Evolutionary conservation across 768 basidiomycete species (phyloP), one percentile per base, ranked within the genome.

Genomic region (Boletus fagicola): DNA sequence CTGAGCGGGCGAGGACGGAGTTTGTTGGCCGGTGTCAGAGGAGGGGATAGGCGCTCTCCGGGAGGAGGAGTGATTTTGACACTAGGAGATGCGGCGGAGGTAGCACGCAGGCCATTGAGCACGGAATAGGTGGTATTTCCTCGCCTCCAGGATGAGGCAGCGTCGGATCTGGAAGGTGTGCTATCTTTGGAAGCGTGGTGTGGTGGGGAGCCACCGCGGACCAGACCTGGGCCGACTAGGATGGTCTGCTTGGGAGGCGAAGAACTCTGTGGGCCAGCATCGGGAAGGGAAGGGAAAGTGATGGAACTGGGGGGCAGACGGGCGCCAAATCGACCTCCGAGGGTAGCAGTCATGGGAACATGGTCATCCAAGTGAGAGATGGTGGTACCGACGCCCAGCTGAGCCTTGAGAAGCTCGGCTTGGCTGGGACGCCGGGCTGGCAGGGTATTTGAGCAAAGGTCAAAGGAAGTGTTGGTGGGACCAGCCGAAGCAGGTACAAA

Each of bases 121-220:
- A 86, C 83, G 13, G 88, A 90, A 70, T 89, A 84, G 68, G 85
- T 87, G 30, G 82, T 69, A 30, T 71, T 85, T 43, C 83, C 82
- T 51, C 92, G 87, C 68, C 92, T 83, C 92, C 92, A 94, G 51
- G 88, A 91, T 38, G 83, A 77, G 49, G 83, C 90, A 35, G 82
- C 75, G 67, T 94, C 91, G 2, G 91, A 92, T 73, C 90, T 92
- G 68, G 90, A 92, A n/a, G 86, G 83, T 6, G 72, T 65, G 44
- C 30, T 59, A 24, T 71, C 70, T 39, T 56, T 66, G 54, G 68
- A 65, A 46, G 59, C 75, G 58, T 77, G 80, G 16, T 69, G 31
- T 38, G 80, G 76, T 16, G 77, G 67, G 11, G 77, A 76, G 57
- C 73, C 77, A 40, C 88, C 88, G 49, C 91, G 78, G n/a, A 83